Evolutionary conservation across 2,329 filamentous ascomycete species (phyloP).

Genomic region (Elsinoe necatrix): DNA sequence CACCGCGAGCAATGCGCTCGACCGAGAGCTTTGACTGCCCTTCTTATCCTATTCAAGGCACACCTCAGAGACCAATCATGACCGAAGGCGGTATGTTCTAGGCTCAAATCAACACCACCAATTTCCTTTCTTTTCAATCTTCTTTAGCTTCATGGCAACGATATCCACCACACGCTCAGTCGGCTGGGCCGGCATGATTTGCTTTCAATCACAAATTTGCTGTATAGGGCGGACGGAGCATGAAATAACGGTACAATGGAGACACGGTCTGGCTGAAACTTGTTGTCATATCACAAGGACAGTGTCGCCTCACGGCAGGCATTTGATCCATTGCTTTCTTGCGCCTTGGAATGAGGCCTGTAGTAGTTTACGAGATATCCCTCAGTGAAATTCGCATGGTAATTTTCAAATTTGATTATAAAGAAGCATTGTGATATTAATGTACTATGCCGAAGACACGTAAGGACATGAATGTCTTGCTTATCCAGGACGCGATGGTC

Average conservation of each 20-base stretch:
- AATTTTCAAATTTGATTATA: background rate
- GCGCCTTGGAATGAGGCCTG: background rate
- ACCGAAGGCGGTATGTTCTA: constrained; percentile 20
- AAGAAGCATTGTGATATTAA: background rate
- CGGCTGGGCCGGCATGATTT: constrained; percentile 8
- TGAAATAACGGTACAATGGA: background rate
- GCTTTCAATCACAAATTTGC: background rate
- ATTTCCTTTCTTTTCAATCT: background rate
- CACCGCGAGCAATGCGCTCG: constrained; percentile 11
- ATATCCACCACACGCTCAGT: background rate
- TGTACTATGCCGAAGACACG: background rate
- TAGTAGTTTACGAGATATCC: constrained; percentile 13
- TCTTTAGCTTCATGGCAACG: constrained; percentile 1
- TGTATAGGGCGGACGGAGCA: background rate
- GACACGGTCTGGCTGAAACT: background rate
- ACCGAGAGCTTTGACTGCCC: constrained; percentile 9
- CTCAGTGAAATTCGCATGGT: background rate
- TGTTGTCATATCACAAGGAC: background rate
- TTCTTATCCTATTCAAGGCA: constrained; percentile 16
- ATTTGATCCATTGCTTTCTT: constrained; percentile 4
- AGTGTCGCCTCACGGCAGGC: background rate
- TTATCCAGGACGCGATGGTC: background rate
- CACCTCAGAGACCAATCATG: constrained; percentile 17
- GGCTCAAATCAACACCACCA: background rate
- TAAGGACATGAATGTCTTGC: background rate